Evolutionary conservation across 495 filamentous ascomycete species (phyloP).

Genomic region (Zalerion maritima): DNA sequence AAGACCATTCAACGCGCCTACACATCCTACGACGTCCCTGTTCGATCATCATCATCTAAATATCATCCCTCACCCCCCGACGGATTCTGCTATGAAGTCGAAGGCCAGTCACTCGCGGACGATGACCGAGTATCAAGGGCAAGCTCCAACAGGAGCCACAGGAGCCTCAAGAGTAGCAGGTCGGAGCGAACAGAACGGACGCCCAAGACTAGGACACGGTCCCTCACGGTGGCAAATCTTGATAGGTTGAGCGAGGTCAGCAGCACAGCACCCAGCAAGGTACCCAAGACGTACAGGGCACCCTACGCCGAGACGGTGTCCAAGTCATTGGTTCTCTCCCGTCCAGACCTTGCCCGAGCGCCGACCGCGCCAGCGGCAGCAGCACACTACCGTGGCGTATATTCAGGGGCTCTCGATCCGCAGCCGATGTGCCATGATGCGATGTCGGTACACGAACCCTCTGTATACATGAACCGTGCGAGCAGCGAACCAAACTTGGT

Average conservation of each 20-base stretch:
- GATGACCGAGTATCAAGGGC: conserved; percentile 17
- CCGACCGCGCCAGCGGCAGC: conserved; percentile 12
- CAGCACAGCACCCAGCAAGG: conserved; percentile 23
- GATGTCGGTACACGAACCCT: conserved; percentile 4
- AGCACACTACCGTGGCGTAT: not conserved
- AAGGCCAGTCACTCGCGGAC: conserved; percentile 19
- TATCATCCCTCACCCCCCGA: conserved; percentile 12
- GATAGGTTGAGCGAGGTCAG: conserved; percentile 29
- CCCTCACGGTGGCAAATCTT: conserved; percentile 29
- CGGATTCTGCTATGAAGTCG: conserved; percentile 13
- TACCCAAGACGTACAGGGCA: conserved; percentile 22
- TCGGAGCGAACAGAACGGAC: conserved; percentile 11
- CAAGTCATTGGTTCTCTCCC: conserved; percentile 23
- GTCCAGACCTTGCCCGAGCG: conserved; percentile 18
- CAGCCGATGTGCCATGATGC: no score
- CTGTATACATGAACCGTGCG: no score
- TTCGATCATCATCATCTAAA: conserved; percentile 3
- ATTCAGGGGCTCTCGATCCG: conserved; percentile 1
- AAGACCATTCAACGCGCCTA: conserved; percentile 30
- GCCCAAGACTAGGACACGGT: conserved; percentile 12
- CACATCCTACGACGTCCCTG: conserved; percentile 24
- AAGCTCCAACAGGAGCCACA: conserved; percentile 20
- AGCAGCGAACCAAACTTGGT: no score
- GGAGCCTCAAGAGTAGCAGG: conserved; percentile 14
- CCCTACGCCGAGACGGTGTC: conserved; percentile 28